Percentiles rank a stretch among this genome's conserved stretches.
phyloP scores from a whole-genome alignment of 371 early-diverging fungal species.

The Cokeromyces recurvatus region DNA sequence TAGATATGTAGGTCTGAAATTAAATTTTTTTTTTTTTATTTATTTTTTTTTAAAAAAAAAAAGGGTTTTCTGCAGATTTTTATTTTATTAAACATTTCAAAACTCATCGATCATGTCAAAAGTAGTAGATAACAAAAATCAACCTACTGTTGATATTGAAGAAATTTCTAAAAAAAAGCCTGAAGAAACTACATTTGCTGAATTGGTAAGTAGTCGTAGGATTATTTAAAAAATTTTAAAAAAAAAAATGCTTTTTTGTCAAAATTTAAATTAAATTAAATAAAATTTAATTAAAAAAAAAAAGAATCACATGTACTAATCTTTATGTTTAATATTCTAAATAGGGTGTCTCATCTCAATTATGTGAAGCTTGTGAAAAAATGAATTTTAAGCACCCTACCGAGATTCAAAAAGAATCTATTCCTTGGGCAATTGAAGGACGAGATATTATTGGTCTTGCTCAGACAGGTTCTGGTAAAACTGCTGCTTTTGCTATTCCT shows the following conservation, averaged over 20 bases:
- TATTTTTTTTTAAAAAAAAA: background rate
- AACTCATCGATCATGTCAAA: no score
- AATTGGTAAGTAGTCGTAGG: conserved; percentile 31
- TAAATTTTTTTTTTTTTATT: background rate
- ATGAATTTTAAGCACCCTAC: conserved; percentile 90
- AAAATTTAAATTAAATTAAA: no score
- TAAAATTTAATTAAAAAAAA: no score
- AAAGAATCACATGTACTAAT: no score
- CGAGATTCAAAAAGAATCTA: conserved; percentile 87
- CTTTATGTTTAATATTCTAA: no score
- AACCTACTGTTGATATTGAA: conserved; percentile 22
- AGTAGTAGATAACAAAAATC: no score
- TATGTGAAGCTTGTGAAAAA: conserved; percentile 86
- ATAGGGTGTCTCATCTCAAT: conserved; percentile 78
- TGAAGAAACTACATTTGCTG: conserved; percentile 24
- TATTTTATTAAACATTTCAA: no score
- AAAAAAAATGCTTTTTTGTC: no score
- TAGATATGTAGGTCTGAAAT: background rate
- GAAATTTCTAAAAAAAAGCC: conserved; percentile 16
- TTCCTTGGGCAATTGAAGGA: conserved; percentile 87
- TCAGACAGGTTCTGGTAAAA: conserved; percentile 94
- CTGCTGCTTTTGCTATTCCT: conserved; percentile 96
- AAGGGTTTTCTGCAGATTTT: no score
- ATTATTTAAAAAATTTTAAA: no score
- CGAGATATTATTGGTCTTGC: conserved; percentile 96